A percentile compares a stretch with the other conserved stretches of the same genome.
phyloP scores from a whole-genome alignment of 441 rosid species.

The Aquilaria agallochum region DNA sequence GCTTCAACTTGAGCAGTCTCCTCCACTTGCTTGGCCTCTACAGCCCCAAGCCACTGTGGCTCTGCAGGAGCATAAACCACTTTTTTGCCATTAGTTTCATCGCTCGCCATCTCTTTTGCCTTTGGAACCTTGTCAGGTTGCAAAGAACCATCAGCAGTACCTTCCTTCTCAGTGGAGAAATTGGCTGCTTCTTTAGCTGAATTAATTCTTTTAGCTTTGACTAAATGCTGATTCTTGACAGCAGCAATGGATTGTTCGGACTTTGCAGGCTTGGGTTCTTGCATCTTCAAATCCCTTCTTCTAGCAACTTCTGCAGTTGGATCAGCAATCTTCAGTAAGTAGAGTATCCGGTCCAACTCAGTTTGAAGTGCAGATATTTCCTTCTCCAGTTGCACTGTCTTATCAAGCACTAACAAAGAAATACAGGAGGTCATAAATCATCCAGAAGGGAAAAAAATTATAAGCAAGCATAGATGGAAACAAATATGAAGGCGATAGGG shows the following conservation, averaged over 20 bases:
- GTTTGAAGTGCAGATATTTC: slow-evolving; percentile 70
- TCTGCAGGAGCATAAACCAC: slow-evolving; percentile 49
- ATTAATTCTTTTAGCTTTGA: slow-evolving; percentile 30
- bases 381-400: slow-evolving; percentile 54
- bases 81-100: slow-evolving; percentile 35
- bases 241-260: slow-evolving; percentile 28
- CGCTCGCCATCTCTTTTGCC: slow-evolving; percentile 30
- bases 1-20: slow-evolving; percentile 30
- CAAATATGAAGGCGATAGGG: too few relatives aligned
- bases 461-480: too few relatives aligned
- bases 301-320: slow-evolving; percentile 81
- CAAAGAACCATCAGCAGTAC: slow-evolving; percentile 19
- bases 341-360: slow-evolving; percentile 64
- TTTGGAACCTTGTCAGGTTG: slow-evolving; percentile 31
- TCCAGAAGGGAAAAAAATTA: not conserved
- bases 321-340: slow-evolving; percentile 88
- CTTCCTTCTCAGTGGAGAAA: slow-evolving; percentile 25
- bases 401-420: slow-evolving; percentile 60
- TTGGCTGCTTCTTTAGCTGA: slow-evolving; percentile 27
- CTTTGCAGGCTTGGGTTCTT: slow-evolving; percentile 30
- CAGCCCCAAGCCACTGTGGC: slow-evolving; percentile 98
- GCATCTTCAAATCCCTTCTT: slow-evolving; percentile 51
- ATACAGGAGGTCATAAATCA: slow-evolving; percentile 16
- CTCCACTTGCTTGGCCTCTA: slow-evolving; percentile 47
- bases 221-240: slow-evolving; percentile 26